Evolutionary conservation across 2,329 filamentous ascomycete genomes (phyloP), one percentile per base, ranked within the genome.

Genomic region (Alternaria arborescens): DNA sequence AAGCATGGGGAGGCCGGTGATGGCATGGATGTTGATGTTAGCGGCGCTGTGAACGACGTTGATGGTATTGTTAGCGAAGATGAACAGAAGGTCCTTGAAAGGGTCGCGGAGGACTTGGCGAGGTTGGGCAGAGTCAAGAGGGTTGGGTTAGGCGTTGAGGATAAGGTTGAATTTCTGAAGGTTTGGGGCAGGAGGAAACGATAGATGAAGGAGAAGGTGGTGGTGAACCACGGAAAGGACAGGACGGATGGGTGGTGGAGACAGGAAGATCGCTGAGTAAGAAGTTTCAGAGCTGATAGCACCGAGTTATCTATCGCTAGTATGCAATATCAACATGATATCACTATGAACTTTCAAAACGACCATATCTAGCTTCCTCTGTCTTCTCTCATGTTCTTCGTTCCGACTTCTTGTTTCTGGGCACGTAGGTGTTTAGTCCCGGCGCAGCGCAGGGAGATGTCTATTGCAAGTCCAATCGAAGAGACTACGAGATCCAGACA

Each of bases 71-170:
- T 75, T 12, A 76, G 71, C 4, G 69, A 69, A 0, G 74, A 77
- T 8, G 92, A 97, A 76, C 86, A 88, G 73, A 84, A 83, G 40
- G 82, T 94, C 12, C 80, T 98, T 43, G 92, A 97, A 72, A 86
- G 87, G 36, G 87, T 99, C 16, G 92, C 88, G 1, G 95, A 98
- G 70, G 89, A 93, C 11, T 82, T 99, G 57, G 93, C 95, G n/a
- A 83, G 94, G 54, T 79, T 99, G 54, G 92, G 94, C 2, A 84
- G 95, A 62, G 94, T 95, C 40, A 97, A 96, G 83, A 86, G 94
- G 57, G 93, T 99, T 1, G 93, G 91, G 0, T 78, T 99, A 67
- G 93, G 92, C 0, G 84, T 97, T 56, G 83, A 85, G 70, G 93
- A 98, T 62, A 99, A 99, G 83, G 82, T 84, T 24, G 87, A 88